Evolutionary conservation across 2,329 filamentous ascomycete genomes (phyloP), one percentile per base, ranked within the genome.

Genomic region (Cordyceps tenuipes): DNA sequence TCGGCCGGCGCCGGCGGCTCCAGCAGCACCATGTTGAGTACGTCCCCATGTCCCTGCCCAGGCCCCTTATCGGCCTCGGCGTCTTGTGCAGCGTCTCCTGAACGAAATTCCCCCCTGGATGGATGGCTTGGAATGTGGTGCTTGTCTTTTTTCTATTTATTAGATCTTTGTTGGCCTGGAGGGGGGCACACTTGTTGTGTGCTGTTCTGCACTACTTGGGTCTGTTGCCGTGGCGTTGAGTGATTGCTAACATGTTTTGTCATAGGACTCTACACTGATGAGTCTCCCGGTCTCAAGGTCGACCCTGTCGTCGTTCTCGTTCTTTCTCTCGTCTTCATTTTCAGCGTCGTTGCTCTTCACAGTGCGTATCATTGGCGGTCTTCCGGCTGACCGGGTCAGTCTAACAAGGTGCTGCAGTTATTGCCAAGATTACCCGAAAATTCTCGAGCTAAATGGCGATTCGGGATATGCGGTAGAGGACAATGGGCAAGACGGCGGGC

Each of bases 21-120:
- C 73, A 96, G 89, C 76, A 96, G 91, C 79, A 99, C 94, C 57
- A 99, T 99, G 94, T 82, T 99, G 80, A 93, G 92, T 91, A 88
- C 67, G 88, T 84, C 51, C 51, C 7, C 19, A 10, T 29, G 29
- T n/a, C 15, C 15, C 7, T 46, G 31, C 51, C 34, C 34, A 47
- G 31, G 60, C 26, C 36, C 17, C 17, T 43, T 34, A 10, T 21
- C 10, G 44, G 52, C 41, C 10, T n/a, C 26, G 1, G 23, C 36
- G 17, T 48, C 13, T 43, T 44, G n/a, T 48, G 19, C 19, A 23
- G 12, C 6, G 10, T 26, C 7, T 19, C 23, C 6, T 6, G n/a
- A 26, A 36, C 6, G 26, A 12, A 5, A 36, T 13, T 29, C 29
- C 29, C 29, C 47, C 29, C 41, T 23, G n/a, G 26, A 15, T 15